These are phyloP conservation scores for Agarophyton chilense DNA, from an alignment of 23 red algal genomes.

Conservation along the genomic window DNA sequence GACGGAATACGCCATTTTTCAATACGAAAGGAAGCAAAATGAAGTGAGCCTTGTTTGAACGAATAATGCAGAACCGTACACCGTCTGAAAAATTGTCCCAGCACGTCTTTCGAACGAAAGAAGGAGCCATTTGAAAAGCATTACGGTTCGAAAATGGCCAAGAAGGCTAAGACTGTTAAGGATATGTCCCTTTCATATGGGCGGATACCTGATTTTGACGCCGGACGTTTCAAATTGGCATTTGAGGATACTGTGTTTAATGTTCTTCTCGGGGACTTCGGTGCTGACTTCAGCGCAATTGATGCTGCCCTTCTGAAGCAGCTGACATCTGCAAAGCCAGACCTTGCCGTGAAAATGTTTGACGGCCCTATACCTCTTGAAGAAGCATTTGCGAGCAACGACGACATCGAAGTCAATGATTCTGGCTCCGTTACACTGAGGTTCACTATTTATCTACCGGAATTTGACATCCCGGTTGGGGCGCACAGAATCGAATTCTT, in stretches of 20 bases:
- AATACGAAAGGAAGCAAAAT: neutral
- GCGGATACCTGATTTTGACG: neutral
- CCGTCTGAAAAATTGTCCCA: slow-evolving; percentile 16
- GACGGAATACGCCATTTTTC: neutral
- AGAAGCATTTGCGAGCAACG: neutral
- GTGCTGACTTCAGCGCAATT: slow-evolving; percentile 17
- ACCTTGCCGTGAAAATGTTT: neutral
- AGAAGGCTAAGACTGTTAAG: neutral
- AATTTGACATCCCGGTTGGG: neutral
- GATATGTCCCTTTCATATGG: neutral
- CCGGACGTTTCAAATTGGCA: slow-evolving; percentile 11
- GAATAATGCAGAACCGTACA: neutral
- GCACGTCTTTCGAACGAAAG: neutral
- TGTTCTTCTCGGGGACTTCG: neutral
- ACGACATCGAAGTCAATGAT: neutral
- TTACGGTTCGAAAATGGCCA: neutral
- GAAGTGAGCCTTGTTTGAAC: slow-evolving; percentile 26
- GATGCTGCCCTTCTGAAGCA: too few species aligned
- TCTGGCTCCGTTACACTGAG: neutral
- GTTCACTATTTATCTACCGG: slow-evolving; percentile 26
- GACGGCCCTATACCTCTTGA: slow-evolving; percentile 2
- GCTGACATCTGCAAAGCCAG: neutral
- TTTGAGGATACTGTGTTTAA: slow-evolving; percentile 10
- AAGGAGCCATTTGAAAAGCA: slow-evolving; percentile 28
- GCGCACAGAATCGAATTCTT: neutral